Evolutionary conservation across 805 yeast genomes (phyloP).

Genomic region (Babjeviella inositovora): DNA sequence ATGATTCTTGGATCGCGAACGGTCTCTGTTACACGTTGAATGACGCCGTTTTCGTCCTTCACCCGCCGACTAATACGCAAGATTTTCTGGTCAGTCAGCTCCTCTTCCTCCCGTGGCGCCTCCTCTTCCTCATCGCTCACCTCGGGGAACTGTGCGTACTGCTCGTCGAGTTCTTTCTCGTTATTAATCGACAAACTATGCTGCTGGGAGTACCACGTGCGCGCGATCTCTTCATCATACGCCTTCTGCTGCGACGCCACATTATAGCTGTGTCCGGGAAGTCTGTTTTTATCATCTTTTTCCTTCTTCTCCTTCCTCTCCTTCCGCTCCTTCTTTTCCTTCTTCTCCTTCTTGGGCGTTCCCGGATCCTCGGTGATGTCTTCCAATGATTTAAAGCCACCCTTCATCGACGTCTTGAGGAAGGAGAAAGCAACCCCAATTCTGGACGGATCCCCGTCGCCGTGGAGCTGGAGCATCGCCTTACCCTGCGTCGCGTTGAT

Average conservation of each 20-base stretch:
- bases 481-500: slow-evolving; percentile 91
- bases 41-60: slow-evolving; percentile 70
- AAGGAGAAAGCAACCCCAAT: slow-evolving; percentile 82
- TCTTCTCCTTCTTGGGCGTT: slow-evolving; percentile 3
- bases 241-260: slow-evolving; percentile 80
- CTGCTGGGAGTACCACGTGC: slow-evolving; percentile 83
- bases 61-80: slow-evolving; percentile 64
- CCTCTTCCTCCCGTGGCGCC: slow-evolving; percentile 15
- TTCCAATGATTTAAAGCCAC: slow-evolving; percentile 48
- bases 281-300: slow-evolving; percentile 19
- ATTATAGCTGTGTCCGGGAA: slow-evolving; percentile 57
- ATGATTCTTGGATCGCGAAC: slow-evolving; percentile 79
- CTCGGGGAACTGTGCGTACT: slow-evolving; percentile 5
- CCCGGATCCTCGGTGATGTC: slow-evolving; percentile 5
- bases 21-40: slow-evolving; percentile 66
- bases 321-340: slow-evolving; percentile 7
- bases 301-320: slow-evolving; percentile 12
- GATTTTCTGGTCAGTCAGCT: slow-evolving; percentile 16
- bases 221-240: slow-evolving; percentile 76
- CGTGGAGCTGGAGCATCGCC: slow-evolving; percentile 89
- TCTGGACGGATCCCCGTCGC: slow-evolving; percentile 91
- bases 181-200: slow-evolving; percentile 30
- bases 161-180: slow-evolving; percentile 12
- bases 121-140: slow-evolving; percentile 13
- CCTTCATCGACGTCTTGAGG: slow-evolving; percentile 85